Conservation (phyloP, 2,329 filamentous ascomycete species). For the Zymoseptoria passerinii region DNA sequence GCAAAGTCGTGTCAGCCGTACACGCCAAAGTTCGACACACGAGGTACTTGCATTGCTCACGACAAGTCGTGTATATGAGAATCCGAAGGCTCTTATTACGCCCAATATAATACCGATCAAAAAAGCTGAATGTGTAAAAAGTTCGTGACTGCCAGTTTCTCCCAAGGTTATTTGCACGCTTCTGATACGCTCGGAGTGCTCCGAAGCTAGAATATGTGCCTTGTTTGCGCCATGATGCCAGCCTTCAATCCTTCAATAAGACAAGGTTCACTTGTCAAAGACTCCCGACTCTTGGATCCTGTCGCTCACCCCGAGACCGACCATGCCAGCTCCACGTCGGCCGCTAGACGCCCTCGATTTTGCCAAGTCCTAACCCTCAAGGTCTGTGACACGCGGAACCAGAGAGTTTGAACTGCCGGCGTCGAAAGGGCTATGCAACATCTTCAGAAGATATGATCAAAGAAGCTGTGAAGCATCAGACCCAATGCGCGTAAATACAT, state of each 20-base stretch:
- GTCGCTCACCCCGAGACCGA: neutral
- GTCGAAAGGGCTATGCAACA: too few species aligned
- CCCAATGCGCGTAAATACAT: too few species aligned
- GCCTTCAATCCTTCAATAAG: neutral
- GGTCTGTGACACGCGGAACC: too few species aligned
- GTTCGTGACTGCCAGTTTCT: neutral
- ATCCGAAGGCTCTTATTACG: neutral
- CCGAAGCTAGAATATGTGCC: neutral
- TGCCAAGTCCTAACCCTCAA: too few species aligned
- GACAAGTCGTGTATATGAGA: neutral
- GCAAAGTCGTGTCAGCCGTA: neutral
- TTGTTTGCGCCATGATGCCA: neutral
- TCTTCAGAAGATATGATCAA: too few species aligned
- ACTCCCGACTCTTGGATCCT: neutral
- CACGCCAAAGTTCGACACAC: neutral
- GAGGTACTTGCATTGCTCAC: neutral
- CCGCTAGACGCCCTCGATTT: neutral
- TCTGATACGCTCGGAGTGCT: neutral
- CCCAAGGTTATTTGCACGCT: neutral
- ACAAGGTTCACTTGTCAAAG: neutral
- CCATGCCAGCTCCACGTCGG: neutral
- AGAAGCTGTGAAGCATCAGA: too few species aligned
- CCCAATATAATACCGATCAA: neutral
- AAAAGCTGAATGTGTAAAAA: neutral
- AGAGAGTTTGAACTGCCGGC: too few species aligned